Evolutionary conservation across 2,329 filamentous ascomycete genomes (phyloP), one percentile per base, ranked within the genome.

Genomic region (Hypoxylon sp.): DNA sequence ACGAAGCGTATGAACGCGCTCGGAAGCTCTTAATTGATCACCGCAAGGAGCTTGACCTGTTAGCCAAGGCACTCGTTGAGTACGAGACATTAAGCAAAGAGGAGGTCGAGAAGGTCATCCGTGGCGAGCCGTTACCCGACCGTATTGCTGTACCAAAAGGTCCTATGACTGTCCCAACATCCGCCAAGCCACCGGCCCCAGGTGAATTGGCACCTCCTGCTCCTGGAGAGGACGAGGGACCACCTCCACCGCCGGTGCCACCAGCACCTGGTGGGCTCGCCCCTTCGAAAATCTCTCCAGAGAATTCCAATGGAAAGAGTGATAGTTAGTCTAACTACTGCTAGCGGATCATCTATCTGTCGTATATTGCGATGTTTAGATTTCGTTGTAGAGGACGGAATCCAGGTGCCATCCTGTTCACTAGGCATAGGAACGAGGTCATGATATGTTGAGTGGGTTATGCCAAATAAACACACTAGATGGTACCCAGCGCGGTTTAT

Each of bases 11-110:
- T 67, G 84, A 88, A 60, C 91, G 94, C 36, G 93, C 94, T 45
- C 82, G 84, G 49, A 86, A 87, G 50, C 85, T 98, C 3, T 82
- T 99, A 50, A 88, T 86, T 1, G 87, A 89, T 36, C 93, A 92
- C 78, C 89, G 94, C 61, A 90, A 91, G 65, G 95, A 97, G 79
- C 86, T 99, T 6, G 95, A 99, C 74, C 84, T 93, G 10, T 84
- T 99, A 9, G 95, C 96, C 28, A 90, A 94, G 76, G 96, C 94
- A 5, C 86, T 99, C 9, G 89, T 99, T 34, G 91, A 98, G 80
- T 98, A 98, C 79, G 96, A 99, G 84, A 98, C 94, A 0, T 82
- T 99, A 56, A 91, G 92, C 79, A 92, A 91, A 79, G 90, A 91
- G 2, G 96, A 99, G 80, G 97, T 98, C 69, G 90, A 94, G 79